Conservation (phyloP, 2,329 filamentous ascomycete genomes). For the Didymella keratinophila region DNA sequence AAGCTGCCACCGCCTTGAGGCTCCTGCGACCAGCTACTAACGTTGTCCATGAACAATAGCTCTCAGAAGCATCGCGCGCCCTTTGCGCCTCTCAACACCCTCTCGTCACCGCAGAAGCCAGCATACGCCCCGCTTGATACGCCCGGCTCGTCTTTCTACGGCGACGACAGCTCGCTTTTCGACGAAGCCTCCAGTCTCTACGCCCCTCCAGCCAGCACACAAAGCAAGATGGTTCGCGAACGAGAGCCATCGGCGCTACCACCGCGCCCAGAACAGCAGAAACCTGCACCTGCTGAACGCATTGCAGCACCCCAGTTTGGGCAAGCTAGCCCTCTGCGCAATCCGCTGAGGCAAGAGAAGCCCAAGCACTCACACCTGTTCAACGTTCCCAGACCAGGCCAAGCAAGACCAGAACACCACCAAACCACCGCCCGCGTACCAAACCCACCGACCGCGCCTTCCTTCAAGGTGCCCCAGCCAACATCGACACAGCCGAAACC, state of each 20-base stretch:
- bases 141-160: slow-evolving; percentile 24
- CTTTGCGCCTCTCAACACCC: slow-evolving; percentile 45
- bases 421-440: slow-evolving; percentile 41
- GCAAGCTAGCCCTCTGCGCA: slow-evolving; percentile 64
- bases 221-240: slow-evolving; percentile 60
- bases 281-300: slow-evolving; percentile 32
- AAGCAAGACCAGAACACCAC: slow-evolving; percentile 61
- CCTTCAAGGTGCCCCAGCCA: slow-evolving; percentile 11
- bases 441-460: slow-evolving; percentile 27
- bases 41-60: slow-evolving; percentile 34
- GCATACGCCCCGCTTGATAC: slow-evolving; percentile 24
- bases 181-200: slow-evolving; percentile 34
- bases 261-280: slow-evolving; percentile 29
- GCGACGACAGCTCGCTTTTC: slow-evolving; percentile 48
- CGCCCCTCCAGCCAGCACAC: slow-evolving; percentile 12
- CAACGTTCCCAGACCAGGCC: slow-evolving; percentile 61
- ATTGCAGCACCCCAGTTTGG: slow-evolving; percentile 60
- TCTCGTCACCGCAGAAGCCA: slow-evolving; percentile 46
- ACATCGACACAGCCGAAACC: slow-evolving; percentile 7
- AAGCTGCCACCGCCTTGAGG: background rate
- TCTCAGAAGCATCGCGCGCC: slow-evolving; percentile 42
- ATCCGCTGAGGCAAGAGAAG: slow-evolving; percentile 52
- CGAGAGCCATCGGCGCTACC: slow-evolving; percentile 55
- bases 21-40: background rate
- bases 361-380: slow-evolving; percentile 53